Evolutionary conservation across 805 yeast genomes (phyloP), one percentile per base, ranked within the genome.

Genomic region (Ogataea ramenticola): DNA sequence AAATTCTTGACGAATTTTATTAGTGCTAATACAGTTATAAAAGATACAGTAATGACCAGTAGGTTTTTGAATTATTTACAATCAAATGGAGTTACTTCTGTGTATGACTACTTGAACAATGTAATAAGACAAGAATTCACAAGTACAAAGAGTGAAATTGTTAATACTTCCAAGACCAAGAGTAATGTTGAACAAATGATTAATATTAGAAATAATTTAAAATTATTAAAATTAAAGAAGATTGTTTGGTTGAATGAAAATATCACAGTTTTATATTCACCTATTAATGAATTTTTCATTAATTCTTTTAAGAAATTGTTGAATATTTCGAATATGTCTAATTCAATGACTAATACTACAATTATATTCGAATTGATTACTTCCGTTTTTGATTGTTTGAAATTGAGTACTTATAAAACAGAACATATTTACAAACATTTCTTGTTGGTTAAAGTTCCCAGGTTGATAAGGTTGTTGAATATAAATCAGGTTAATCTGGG

Each of bases 201-300:
- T 8, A 45, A 37, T 35, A 39, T 50, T 5, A 42, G 49, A 16
- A 52, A 47, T 22, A 53, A 51, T 24, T 37, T 49, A n/a, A 60
- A 54, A 33, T 29, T 52, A 8, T 37, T 59, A 9, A 50, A 52
- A 37, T 36, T 62, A 35, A 58, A 56, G 40, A 62, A 63, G 36
- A 49, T 59, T 11, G 40, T 63, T 9, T 64, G 67, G 67, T 43
- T 64, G 16, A 53, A 57, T 15, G 59, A 62, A 21, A 61, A 59
- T 31, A 43, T 60, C 12, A 51, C 59, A 3, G 44, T 60, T 22
- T 49, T 46, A 12, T 60, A 51, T 49, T 19, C 54, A 1, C 48
- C 55, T 1, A 38, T 50, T 2, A 50, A 55, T 22, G 61, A 60
- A 21, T 19, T 43, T 19, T 61, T 62, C 30, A 46, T 60, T 26